Evolutionary conservation across 495 filamentous ascomycete species (phyloP), one percentile per base, ranked within the genome.

Genomic region (Aspergillus indologenus): DNA sequence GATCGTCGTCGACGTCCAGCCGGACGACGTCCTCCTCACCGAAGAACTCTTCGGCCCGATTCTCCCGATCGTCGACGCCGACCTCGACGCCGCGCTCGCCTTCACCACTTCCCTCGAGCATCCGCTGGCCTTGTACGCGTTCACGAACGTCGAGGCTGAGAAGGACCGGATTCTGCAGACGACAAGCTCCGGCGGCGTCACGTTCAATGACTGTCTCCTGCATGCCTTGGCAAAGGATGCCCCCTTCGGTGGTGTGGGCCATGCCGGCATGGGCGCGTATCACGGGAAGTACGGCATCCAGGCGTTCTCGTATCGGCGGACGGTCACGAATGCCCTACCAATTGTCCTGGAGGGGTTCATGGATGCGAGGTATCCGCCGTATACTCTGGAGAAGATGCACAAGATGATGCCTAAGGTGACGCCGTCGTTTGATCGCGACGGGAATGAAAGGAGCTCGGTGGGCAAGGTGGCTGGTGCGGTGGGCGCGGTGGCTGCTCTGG

Each of bases 41-140:
- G 84, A 92, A 44, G 92, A 97, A 74, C 82, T 86, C 34, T 97
- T 96, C 68, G 92, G 91, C 3, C 90, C 92, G 1, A 81, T 96
- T 49, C 87, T 92, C 44, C 84, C 89, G 50, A 80, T 95, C 52
- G 69, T 90, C 14, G 53, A 52, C 15, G 49, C 54, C n/a, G 45
- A 50, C 15, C 52, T 56, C 12, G 34, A 61, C n/a, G 48, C 45
- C 17, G 60, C 60, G 1, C 57, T 61, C 11, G 14, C 44, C 1
- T 29, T 26, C 18, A 34, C n/a, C 19, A 8, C 1, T 20, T 54
- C 54, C 29, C 26, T 54, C 18, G 49, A 55, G 11, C 49, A 43
- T 19, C 60, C 54, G 0, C 50, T 61, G 4, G 59, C 59, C 0
- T 19, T 61, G 5, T 61, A 61, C 26, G 48, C 52, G 19, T 61